Percentiles rank a stretch among this genome's conserved stretches.
phyloP scores from a whole-genome alignment of 495 filamentous ascomycete genomes.

The Talaromyces nanjingensis region DNA sequence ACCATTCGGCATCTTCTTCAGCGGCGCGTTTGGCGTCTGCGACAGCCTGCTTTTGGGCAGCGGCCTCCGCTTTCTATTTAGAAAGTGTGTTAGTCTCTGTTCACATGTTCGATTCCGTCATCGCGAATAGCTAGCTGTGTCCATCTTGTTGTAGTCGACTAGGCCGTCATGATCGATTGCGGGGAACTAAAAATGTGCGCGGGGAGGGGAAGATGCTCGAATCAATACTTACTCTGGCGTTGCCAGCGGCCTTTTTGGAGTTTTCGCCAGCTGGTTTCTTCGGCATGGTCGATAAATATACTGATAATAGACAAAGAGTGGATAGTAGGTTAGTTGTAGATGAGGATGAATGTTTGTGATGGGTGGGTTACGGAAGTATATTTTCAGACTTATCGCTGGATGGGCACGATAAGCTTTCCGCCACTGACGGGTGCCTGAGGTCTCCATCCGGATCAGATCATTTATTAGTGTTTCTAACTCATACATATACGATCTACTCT shows the following conservation, averaged over 20 bases:
- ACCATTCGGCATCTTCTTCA: conserved; percentile 73
- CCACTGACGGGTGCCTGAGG: neutral
- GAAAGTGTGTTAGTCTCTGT: neutral
- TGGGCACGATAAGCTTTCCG: neutral
- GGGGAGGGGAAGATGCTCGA: neutral
- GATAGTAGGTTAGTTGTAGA: neutral
- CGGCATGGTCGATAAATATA: conserved; percentile 29
- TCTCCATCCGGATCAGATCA: neutral
- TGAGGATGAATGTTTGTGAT: neutral
- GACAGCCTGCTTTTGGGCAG: conserved; percentile 65
- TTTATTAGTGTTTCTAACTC: neutral
- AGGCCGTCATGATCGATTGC: neutral
- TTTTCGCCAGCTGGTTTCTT: conserved; percentile 68
- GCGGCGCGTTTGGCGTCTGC: conserved; percentile 60
- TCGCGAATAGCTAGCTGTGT: neutral
- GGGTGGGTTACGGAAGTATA: neutral
- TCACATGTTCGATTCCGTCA: neutral
- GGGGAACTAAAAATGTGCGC: neutral
- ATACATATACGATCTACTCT: neutral
- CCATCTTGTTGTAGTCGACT: neutral
- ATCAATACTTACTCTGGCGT: conserved; percentile 51
- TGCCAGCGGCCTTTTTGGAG: conserved; percentile 84
- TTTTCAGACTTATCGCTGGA: neutral
- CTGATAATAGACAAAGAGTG: neutral
- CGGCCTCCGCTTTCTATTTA: conserved; percentile 79